These are phyloP conservation scores for Trifolium repens DNA, from an alignment of 306 rosid genomes.

Conservation along the genomic window DNA sequence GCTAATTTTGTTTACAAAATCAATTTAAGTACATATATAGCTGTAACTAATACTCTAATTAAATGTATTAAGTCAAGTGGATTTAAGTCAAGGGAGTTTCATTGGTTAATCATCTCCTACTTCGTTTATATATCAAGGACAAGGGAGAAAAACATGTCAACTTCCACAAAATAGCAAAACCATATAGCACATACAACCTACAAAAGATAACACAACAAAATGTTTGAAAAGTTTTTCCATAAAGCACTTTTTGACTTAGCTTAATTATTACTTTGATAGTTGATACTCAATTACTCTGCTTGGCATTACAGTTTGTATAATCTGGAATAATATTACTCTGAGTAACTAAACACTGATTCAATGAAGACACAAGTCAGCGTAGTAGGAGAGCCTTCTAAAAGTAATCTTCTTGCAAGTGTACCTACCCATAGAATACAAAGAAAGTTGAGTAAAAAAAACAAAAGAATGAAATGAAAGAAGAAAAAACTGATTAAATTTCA, in stretches of 20 bases:
- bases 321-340: neutral
- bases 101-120: slow-evolving; percentile 1
- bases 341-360: neutral
- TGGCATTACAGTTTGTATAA: neutral
- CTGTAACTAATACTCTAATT: slow-evolving; percentile 4
- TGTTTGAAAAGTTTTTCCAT: neutral
- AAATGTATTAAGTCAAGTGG: neutral
- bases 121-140: slow-evolving; percentile 3
- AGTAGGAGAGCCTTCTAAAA: neutral
- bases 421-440: slow-evolving; percentile 2
- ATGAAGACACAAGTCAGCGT: slow-evolving; percentile 6
- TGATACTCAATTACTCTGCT: neutral
- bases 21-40: neutral
- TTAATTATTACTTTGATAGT: slow-evolving; percentile 12
- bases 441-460: neutral
- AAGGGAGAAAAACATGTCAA: slow-evolving; percentile 24
- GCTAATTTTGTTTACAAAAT: neutral
- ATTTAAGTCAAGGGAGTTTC: slow-evolving; percentile 14
- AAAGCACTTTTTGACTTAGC: neutral
- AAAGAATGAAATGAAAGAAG: neutral
- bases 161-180: slow-evolving; percentile 16
- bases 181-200: slow-evolving; percentile 13
- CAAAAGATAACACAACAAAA: neutral
- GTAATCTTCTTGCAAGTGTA: neutral
- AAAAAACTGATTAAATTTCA: neutral